A percentile compares a stretch with the other conserved stretches of the same genome.
phyloP scores from a whole-genome alignment of 208 protist genomes.

The Trypanosoma scelopori region DNA sequence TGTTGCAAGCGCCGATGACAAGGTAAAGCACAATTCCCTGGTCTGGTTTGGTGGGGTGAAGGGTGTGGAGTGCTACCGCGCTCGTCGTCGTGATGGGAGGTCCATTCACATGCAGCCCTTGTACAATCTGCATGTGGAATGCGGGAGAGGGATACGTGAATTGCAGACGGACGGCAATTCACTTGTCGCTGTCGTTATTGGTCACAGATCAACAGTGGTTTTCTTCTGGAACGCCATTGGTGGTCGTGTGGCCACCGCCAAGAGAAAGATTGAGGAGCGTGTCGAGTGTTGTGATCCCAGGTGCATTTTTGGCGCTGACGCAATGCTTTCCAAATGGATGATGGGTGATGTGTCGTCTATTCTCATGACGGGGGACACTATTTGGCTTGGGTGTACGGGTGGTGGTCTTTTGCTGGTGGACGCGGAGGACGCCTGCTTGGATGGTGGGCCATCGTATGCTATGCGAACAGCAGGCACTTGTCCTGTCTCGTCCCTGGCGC shows the following conservation, averaged over 20 bases:
- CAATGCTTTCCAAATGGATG: neutral
- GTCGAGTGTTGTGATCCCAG: constrained; percentile 4
- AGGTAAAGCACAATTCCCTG: constrained; percentile 5
- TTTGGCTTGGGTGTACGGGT: constrained; percentile 19
- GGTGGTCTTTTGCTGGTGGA: constrained; percentile 9
- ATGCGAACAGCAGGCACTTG: constrained; percentile 16
- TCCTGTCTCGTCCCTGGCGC: constrained; percentile 8
- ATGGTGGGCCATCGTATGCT: neutral
- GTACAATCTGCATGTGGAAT: constrained; percentile 2
- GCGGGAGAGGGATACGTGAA: neutral
- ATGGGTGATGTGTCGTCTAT: constrained; percentile 8
- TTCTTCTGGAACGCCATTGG: neutral
- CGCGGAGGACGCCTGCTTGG: neutral
- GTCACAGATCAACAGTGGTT: neutral
- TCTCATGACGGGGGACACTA: constrained; percentile 1
- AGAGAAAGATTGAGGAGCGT: neutral
- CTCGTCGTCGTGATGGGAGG: neutral
- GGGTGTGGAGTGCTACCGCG: constrained; percentile 17
- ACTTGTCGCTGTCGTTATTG: constrained; percentile 14
- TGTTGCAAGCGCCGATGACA: constrained; percentile 7
- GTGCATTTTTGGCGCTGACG: neutral
- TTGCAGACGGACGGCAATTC: constrained; percentile 12
- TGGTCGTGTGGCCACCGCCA: constrained; percentile 5
- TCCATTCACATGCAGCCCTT: constrained; percentile 16
- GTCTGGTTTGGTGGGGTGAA: constrained; percentile 17